Base-by-base conservation (phyloP, 148 eudicot genomes). In the Camellia sinensis region DNA sequence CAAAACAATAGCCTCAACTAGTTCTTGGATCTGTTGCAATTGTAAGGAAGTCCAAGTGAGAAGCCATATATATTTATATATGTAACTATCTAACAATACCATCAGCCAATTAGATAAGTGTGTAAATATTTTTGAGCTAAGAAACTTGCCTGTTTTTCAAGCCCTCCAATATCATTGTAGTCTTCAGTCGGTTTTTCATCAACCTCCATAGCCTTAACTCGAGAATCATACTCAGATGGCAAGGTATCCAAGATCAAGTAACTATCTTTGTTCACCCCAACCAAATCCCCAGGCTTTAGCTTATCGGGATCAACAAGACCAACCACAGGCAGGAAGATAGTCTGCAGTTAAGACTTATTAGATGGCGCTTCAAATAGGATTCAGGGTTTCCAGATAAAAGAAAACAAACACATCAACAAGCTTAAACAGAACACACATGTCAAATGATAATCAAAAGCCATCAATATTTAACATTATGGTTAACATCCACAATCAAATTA, bases 151-250 rank as follows among this genome's bases (percentile, higher is more conserved):
- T 95, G 98, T 83, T 96, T 96, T 88, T 96, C 99, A 79, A 96
- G 82, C 63, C 99, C 99, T 80, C 99, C 98, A 85, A 96, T 89
- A 75, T 96, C 99, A 77, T 93, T 96, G 80, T 93, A 96, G 84
- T 96, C 99, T 83, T 96, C 99, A 79, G 98, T 96, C 80, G 99
- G 99, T 84, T 96, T 96, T 83, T 96, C 99, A 81, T 96, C 99
- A 83, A 96, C 99, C 78, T 96, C 99, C 99, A 96, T 93, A 63
- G 99, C 99, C 86, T 96, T 96, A 2, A 96, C 99, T 66, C 97
- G 87, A 48, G 99, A 93, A 82, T 96, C 99, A 83, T 96, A 96
- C 80, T 96, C 97, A 19, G 98, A 92, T 37, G 99, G 99, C 70
- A 96, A 80, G 6, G 98, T 93, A 83, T 96, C 99, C 83, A 96